Conservation (phyloP, 192 early-diverging fungal species). For the Backusella luteola region DNA sequence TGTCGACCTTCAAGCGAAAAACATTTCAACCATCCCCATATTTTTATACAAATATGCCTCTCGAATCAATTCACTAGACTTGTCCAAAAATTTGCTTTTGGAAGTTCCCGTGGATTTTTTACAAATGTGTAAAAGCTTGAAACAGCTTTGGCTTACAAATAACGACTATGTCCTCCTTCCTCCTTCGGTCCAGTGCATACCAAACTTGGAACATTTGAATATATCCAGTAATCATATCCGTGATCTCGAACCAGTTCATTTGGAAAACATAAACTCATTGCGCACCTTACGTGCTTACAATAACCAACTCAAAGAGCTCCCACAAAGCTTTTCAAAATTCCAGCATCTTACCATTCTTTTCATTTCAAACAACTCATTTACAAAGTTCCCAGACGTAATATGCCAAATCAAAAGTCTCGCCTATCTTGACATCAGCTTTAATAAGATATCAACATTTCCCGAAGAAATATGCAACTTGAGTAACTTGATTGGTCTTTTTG, state of each 20-base stretch:
- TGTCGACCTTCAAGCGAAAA: conserved; percentile 68
- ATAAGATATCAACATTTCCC: conserved; percentile 75
- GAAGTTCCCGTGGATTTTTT: conserved; percentile 84
- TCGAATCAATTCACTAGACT: conserved; percentile 71
- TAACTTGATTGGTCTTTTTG: conserved; percentile 57
- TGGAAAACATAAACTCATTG: conserved; percentile 61
- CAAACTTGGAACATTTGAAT: conserved; percentile 68
- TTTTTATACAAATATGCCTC: conserved; percentile 68
- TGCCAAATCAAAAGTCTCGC: conserved; percentile 57
- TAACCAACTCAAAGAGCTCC: conserved; percentile 72
- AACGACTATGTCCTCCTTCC: conserved; percentile 73
- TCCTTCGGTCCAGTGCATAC: conserved; percentile 59
- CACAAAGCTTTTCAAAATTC: conserved; percentile 57
- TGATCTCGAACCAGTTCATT: conserved; percentile 56
- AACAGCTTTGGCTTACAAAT: conserved; percentile 65
- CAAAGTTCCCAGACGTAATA: conserved; percentile 63
- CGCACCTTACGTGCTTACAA: conserved; percentile 64
- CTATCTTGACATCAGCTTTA: conserved; percentile 81
- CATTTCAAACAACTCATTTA: conserved; percentile 81
- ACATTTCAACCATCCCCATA: conserved; percentile 76
- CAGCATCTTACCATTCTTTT: conserved; percentile 61
- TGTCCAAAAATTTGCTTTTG: conserved; percentile 78
- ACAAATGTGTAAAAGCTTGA: conserved; percentile 66
- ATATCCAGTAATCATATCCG: conserved; percentile 75
- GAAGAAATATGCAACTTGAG: conserved; percentile 66